Percentiles rank a stretch among this genome's conserved stretches.
Conservation (phyloP, 192 early-diverging fungal species). For the Coemansia reversa region DNA sequence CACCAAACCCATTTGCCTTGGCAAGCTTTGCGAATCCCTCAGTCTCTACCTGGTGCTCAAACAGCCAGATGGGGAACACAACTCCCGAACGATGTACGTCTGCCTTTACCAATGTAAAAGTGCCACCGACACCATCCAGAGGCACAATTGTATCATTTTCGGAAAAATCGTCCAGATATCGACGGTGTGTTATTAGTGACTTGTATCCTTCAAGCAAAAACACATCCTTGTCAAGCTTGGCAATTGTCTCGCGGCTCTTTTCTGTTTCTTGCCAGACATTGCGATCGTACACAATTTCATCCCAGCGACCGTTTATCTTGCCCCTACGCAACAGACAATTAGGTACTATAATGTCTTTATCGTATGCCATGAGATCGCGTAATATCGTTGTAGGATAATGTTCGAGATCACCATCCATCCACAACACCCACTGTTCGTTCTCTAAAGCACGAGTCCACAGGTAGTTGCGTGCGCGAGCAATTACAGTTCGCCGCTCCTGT, state of each 20-base stretch:
- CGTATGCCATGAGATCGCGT: constrained; percentile 59
- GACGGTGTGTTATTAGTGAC: constrained; percentile 43
- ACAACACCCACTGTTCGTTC: constrained; percentile 70
- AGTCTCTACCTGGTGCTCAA: constrained; percentile 68
- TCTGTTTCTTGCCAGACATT: constrained; percentile 70
- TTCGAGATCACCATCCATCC: constrained; percentile 72
- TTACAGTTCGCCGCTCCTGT: constrained; percentile 56
- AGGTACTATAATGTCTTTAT: constrained; percentile 70
- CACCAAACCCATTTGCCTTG: constrained; percentile 60
- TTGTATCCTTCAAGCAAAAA: constrained; percentile 53
- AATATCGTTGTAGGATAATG: constrained; percentile 63
- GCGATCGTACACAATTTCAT: constrained; percentile 61
- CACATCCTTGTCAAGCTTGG: constrained; percentile 34
- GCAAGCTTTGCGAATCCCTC: constrained; percentile 75
- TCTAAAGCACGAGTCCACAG: constrained; percentile 58
- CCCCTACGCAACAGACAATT: constrained; percentile 54
- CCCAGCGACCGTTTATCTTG: constrained; percentile 51
- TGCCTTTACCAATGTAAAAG: constrained; percentile 66
- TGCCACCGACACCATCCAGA: constrained; percentile 68
- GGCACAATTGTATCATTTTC: constrained; percentile 54
- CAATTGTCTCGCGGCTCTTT: constrained; percentile 53
- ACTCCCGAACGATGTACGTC: constrained; percentile 66
- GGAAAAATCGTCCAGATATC: constrained; percentile 42
- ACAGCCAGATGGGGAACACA: constrained; percentile 61
- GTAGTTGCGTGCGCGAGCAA: constrained; percentile 66